Evolutionary conservation across 202 grass and related monocot genomes (phyloP).

Genomic region (Sporobolus alterniflorus): DNA sequence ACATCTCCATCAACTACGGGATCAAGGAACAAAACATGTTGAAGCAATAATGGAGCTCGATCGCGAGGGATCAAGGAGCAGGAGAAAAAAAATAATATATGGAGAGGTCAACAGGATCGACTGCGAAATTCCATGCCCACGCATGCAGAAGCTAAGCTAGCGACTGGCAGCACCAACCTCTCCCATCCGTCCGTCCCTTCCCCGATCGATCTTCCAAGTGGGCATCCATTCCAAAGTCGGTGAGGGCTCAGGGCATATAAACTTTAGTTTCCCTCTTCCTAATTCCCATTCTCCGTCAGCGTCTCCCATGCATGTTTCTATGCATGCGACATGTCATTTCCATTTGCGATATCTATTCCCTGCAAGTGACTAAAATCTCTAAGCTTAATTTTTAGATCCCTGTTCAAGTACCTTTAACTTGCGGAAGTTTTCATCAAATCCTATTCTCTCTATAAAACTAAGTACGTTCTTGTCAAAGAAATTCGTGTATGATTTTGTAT

Average conservation of each 20-base stretch:
- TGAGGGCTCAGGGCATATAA: not conserved
- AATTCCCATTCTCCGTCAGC: not conserved
- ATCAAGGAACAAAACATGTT: conserved; percentile 43
- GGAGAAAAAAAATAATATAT: not conserved
- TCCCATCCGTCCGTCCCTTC: not conserved
- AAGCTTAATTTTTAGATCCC: not conserved
- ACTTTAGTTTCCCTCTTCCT: not conserved
- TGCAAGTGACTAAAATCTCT: not conserved
- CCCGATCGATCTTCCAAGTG: conserved; percentile 22
- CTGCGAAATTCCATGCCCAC: conserved; percentile 30
- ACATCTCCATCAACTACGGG: conserved; percentile 31
- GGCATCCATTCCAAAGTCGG: conserved; percentile 48
- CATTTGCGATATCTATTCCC: not conserved
- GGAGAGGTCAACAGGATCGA: conserved; percentile 32
- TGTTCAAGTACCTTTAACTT: not conserved
- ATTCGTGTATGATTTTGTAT: no score
- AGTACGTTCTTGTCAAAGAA: no score
- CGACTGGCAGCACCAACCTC: not conserved
- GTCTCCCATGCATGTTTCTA: not conserved
- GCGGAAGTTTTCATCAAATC: no score
- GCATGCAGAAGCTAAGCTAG: not conserved
- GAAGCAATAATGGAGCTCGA: conserved; percentile 45
- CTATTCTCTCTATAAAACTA: no score
- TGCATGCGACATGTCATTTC: not conserved
- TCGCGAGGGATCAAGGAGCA: conserved; percentile 13